Base-by-base conservation (phyloP, 441 rosid species). In the Theobroma grandiflorum region DNA sequence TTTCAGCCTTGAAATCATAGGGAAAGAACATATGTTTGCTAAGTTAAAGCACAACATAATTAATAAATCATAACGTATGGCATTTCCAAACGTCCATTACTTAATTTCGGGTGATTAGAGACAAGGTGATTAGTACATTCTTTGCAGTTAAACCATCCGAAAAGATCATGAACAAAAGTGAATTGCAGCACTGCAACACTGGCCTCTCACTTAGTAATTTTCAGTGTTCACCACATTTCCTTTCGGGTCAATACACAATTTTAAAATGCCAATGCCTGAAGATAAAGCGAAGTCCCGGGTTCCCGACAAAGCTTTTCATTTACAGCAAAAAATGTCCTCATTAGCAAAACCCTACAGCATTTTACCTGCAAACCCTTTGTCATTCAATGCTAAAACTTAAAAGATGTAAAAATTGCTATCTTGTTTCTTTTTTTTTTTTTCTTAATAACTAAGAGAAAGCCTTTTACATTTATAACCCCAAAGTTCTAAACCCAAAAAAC, bases 121-220 rank as follows among this genome's bases (percentile, higher is more conserved):
- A 65, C 38, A 38, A 1, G 26, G 26, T 65, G 70, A 65, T 40
- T 38, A 3, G 49, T 65, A 38, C 70, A 65, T 38, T 8, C 2
- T 65, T 65, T 40, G 49, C 31, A 65, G 38, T 65, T 65, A 65
- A 65, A 40, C 49, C 70, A 65, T 65, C 70, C 14, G n/a, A 68
- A 22, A 49, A 49, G 59, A 15, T 26, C 31, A 26, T 31, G 40
- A 70, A 7, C 58, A 14, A n/a, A 40, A 40, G 67, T 35, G 67
- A 63, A 63, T 6, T 4, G 67, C 67, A 33, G 68, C 68, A 35
- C 10, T 35, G 68, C 40, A 15, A 8, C 38, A 35, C 11, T 63
- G 43, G 10, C 15, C 10, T 55, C 7, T 55, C 61, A 15, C 68
- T 35, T 35, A 35, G 43, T 6, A 59, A 26, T 15, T 35, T 63